A percentile compares a stretch with the other conserved stretches of the same genome.
phyloP scores from a whole-genome alignment of 495 filamentous ascomycete genomes.

The Hypomontagnella monticulosa region DNA sequence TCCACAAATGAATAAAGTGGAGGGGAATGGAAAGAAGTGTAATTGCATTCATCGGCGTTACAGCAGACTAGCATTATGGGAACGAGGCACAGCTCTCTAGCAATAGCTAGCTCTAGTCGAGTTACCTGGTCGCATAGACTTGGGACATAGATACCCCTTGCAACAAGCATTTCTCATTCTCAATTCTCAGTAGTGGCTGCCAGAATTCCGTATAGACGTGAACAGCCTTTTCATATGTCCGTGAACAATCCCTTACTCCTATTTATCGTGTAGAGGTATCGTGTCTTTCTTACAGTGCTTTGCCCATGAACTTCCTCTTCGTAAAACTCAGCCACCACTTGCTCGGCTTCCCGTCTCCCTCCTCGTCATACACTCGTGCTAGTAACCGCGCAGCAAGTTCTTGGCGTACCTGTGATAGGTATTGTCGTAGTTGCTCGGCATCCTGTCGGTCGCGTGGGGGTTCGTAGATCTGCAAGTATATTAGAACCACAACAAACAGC shows the following conservation, averaged over 20 bases:
- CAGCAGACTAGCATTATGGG: background rate
- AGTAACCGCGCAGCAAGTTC: constrained; percentile 85
- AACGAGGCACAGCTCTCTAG: constrained; percentile 15
- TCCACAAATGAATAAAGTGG: constrained; percentile 6
- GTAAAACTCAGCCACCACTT: constrained; percentile 99
- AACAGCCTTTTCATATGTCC: constrained; percentile 7
- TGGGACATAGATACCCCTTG: constrained; percentile 34
- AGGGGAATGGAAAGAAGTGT: background rate
- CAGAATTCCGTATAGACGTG: background rate
- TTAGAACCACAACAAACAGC: constrained; percentile 6
- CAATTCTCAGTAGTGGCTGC: background rate
- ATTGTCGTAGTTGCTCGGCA: constrained; percentile 85
- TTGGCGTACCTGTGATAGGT: constrained; percentile 90
- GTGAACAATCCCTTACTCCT: background rate
- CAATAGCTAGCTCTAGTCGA: constrained; percentile 21
- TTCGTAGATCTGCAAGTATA: constrained; percentile 60
- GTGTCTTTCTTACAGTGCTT: constrained; percentile 68
- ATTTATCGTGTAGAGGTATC: constrained; percentile 12
- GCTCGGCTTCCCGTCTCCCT: constrained; percentile 76
- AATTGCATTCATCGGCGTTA: constrained; percentile 30
- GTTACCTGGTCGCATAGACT: constrained; percentile 15
- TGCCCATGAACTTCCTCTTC: constrained; percentile 99
- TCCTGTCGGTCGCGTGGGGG: constrained; percentile 85
- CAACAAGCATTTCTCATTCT: constrained; percentile 12
- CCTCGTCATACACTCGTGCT: constrained; percentile 86